Base-by-base conservation (phyloP, 2,329 filamentous ascomycete genomes). In the Nannizziopsis barbatae region DNA sequence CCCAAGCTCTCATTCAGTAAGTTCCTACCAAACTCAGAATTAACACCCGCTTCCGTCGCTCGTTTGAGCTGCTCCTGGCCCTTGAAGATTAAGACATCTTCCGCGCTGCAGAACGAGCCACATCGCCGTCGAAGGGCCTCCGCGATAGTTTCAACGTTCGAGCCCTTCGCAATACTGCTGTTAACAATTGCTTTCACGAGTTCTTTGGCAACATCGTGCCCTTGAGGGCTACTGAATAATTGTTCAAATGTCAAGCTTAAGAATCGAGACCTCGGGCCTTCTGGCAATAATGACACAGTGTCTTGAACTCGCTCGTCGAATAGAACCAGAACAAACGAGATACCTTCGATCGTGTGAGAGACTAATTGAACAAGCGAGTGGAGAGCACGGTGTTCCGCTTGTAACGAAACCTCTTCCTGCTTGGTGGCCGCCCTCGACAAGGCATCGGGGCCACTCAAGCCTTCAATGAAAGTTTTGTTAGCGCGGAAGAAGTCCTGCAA, bases 151-250 rank as follows among this genome's bases (percentile, higher is more conserved):
- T 98, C 93, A 15, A 98, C 90, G 54, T 96, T 98, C 3, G 89
- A 90, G 8, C 93, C 92, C 60, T 87, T 95, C 50, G 90, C 85
- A 58, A 98, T 98, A 64, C 95, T 98, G 59, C 89, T 82, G 65
- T 96, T 96, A 47, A 98, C 92, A 60, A 98, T 96, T 0, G 90
- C 88, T 65, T 96, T 98, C 49, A 98, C 92, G 1, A 98, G 74
- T 48, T 95, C 78, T 65, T 95, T 95, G 2, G 90, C 93, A 18
- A 96, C 77, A 9, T 95, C 87, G 57, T 87, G 87, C 30, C 92
- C 92, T 14, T 80, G 75, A 5, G 75, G 68, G 37, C 83, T 80
- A 3, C 86, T 85, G 64, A 98, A 96, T 0, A 98, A 77, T 40
- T 79, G 77, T 63, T 96, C 87, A 60, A 86, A 98, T 0, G 87